Percentiles rank a stretch among this genome's conserved stretches.
Conservation (phyloP, 352 stramenopile genomes). For the Phytophthora melonis region DNA sequence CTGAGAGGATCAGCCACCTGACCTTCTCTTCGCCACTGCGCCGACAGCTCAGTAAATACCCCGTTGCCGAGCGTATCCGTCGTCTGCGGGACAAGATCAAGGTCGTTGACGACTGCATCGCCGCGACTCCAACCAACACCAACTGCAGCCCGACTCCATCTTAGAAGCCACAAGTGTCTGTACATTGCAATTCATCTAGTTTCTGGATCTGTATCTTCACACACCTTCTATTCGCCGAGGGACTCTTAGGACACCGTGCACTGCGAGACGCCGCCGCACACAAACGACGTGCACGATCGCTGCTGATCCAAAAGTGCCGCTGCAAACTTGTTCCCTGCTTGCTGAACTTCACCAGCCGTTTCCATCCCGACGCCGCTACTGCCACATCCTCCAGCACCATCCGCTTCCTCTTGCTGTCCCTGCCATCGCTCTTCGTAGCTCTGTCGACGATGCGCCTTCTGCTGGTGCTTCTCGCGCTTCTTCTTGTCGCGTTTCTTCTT, state of each 20-base stretch:
- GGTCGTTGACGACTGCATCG: slow-evolving; percentile 53
- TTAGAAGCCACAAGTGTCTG: slow-evolving; percentile 5
- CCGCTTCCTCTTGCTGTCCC: slow-evolving; percentile 19
- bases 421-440: slow-evolving; percentile 26
- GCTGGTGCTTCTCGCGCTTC: slow-evolving; percentile 39
- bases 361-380: slow-evolving; percentile 20
- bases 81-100: slow-evolving; percentile 48
- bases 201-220: slow-evolving; percentile 5
- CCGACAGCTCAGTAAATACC: slow-evolving; percentile 50
- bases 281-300: slow-evolving; percentile 42
- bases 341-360: slow-evolving; percentile 10
- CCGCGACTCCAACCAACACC: slow-evolving; percentile 15
- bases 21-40: slow-evolving; percentile 70
- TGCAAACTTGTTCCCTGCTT: slow-evolving; percentile 26
- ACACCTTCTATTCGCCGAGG: slow-evolving; percentile 24
- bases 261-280: slow-evolving; percentile 39
- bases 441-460: slow-evolving; percentile 11
- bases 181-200: slow-evolving; percentile 9
- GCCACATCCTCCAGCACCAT: slow-evolving; percentile 16
- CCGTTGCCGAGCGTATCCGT: slow-evolving; percentile 52
- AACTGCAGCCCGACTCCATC: not conserved
- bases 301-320: slow-evolving; percentile 38
- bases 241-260: slow-evolving; percentile 44
- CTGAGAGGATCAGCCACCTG: slow-evolving; percentile 40
- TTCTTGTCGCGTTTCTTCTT: slow-evolving; percentile 53